Conservation (phyloP, 2,329 filamentous ascomycete species). For the Fusarium albidum region DNA sequence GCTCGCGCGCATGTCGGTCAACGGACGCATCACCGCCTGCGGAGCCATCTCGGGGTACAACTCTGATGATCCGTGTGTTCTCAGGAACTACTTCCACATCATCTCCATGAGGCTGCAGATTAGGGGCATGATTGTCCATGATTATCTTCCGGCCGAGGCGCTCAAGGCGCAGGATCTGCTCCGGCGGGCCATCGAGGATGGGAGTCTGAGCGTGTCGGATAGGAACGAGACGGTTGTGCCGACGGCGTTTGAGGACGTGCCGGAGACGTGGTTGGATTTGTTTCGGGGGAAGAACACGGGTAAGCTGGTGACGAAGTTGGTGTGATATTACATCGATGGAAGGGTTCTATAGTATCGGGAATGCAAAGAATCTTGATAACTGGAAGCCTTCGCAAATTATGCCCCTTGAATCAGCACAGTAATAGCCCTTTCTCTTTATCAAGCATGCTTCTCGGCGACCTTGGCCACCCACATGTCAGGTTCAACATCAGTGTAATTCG, state of each 20-base stretch:
- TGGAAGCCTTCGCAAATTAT: too few relatives aligned
- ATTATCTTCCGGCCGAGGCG: slow-evolving; percentile 11
- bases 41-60: slow-evolving; percentile 6
- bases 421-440: too few relatives aligned
- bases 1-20: slow-evolving; percentile 11
- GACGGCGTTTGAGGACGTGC: slow-evolving; percentile 21
- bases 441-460: too few relatives aligned
- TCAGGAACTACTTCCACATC: slow-evolving; percentile 15
- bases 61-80: not conserved
- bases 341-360: too few relatives aligned
- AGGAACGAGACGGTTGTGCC: slow-evolving; percentile 11
- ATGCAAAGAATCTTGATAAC: too few relatives aligned
- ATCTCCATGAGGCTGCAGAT: slow-evolving; percentile 1
- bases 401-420: too few relatives aligned
- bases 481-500: too few relatives aligned
- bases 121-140: slow-evolving; percentile 6
- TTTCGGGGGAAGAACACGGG: slow-evolving; percentile 17
- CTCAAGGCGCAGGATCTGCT: too few relatives aligned
- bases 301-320: slow-evolving; percentile 19
- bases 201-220: slow-evolving; percentile 1
- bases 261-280: slow-evolving; percentile 13
- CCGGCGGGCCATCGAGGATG: not conserved
- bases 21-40: not conserved
- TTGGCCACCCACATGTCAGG: too few relatives aligned
- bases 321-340: too few relatives aligned